These are phyloP conservation scores for Musa acuminata DNA, from an alignment of 176 grass and related monocot genomes.

Conservation along the genomic window DNA sequence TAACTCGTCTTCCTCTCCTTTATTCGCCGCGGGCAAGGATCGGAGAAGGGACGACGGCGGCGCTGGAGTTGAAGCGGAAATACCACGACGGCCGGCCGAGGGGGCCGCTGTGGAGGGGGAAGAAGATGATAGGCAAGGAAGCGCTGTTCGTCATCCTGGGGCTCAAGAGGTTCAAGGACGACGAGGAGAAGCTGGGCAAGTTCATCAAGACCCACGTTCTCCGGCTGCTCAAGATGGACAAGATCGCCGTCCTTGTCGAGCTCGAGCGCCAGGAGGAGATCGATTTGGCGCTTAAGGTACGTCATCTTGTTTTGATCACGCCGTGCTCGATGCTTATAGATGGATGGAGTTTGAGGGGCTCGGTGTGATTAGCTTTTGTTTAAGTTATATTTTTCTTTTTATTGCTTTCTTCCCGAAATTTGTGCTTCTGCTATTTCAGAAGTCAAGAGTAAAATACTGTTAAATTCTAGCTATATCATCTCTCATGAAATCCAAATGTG, in stretches of 20 bases:
- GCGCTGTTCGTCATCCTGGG: conserved; percentile 75
- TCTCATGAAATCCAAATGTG: too few species aligned
- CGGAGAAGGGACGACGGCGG: neutral
- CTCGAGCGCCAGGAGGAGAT: conserved; percentile 82
- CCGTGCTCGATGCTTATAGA: neutral
- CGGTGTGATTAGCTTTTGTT: neutral
- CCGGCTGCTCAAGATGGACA: conserved; percentile 85
- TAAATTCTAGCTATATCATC: too few species aligned
- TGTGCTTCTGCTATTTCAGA: too few species aligned
- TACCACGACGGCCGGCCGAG: conserved; percentile 84
- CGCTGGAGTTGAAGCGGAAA: conserved; percentile 3
- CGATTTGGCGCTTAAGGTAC: conserved; percentile 69
- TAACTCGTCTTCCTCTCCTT: neutral
- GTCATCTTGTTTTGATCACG: neutral
- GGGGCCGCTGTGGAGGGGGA: conserved; percentile 85
- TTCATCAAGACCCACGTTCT: conserved; percentile 59
- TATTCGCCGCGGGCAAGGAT: neutral
- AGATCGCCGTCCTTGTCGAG: conserved; percentile 72
- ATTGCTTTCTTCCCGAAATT: too few species aligned
- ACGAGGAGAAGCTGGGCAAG: conserved; percentile 54
- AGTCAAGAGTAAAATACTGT: too few species aligned
- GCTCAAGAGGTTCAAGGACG: conserved; percentile 83
- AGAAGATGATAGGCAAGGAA: conserved; percentile 97
- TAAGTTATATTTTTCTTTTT: too few species aligned
- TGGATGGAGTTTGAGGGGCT: neutral